Conservation (phyloP, 2,329 filamentous ascomycete species). For the Colletotrichum ledebouriae region DNA sequence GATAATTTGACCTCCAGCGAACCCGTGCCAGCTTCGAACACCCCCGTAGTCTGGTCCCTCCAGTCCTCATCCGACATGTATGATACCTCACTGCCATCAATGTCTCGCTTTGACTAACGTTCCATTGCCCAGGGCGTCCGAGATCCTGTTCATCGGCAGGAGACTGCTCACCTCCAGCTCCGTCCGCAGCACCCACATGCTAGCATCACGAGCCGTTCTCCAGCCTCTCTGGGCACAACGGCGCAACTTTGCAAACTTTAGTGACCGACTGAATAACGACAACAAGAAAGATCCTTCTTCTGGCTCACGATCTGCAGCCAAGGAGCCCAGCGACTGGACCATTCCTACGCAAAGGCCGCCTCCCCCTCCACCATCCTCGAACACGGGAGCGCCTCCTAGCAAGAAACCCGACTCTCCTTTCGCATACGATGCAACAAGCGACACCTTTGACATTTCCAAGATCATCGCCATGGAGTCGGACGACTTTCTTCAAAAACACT, state of each 20-base stretch:
- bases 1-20: constrained; percentile 8
- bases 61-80: constrained; percentile 22
- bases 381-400: constrained; percentile 4
- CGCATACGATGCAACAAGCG: constrained; percentile 42
- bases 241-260: constrained; percentile 30
- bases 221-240: constrained; percentile 27
- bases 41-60: background rate
- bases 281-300: background rate
- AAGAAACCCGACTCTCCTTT: constrained; percentile 16
- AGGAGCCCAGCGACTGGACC: background rate
- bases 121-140: constrained; percentile 36
- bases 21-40: background rate
- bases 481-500: constrained; percentile 43
- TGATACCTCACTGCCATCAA: background rate
- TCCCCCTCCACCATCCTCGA: constrained; percentile 12
- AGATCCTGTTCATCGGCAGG: constrained; percentile 38
- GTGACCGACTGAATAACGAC: background rate
- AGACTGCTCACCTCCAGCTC: constrained; percentile 39
- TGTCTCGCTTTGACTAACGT: background rate
- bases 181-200: constrained; percentile 6
- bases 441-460: constrained; percentile 51
- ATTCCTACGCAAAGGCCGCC: constrained; percentile 10
- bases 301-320: background rate
- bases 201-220: constrained; percentile 18
- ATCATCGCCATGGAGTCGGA: constrained; percentile 52